Conservation (phyloP, 2,329 filamentous ascomycete genomes). For the Aureobasidium leucospermi region DNA sequence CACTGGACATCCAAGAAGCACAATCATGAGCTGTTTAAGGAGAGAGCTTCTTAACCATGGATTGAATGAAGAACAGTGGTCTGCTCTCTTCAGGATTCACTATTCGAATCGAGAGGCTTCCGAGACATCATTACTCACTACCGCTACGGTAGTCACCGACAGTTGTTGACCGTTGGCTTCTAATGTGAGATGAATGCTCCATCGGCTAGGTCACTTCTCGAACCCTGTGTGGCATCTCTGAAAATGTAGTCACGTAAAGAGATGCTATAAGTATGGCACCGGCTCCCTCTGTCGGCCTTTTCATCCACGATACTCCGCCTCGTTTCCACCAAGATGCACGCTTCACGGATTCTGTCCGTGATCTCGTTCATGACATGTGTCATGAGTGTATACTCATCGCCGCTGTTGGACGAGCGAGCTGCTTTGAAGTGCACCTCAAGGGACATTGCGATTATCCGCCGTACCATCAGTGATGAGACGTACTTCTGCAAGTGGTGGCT, state of each 20-base stretch:
- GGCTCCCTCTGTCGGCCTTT: not conserved
- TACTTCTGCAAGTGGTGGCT: not conserved
- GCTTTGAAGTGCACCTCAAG: not conserved
- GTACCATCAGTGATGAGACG: not conserved
- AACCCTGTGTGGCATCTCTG: not conserved
- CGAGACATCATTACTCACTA: not conserved
- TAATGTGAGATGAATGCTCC: not conserved
- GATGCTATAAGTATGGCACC: not conserved
- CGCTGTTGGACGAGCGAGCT: not conserved
- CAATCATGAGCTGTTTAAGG: too few relatives aligned
- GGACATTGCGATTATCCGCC: not conserved
- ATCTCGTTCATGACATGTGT: not conserved
- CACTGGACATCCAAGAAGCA: not conserved
- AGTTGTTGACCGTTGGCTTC: not conserved
- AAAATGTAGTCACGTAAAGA: not conserved
- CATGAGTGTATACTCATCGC: not conserved
- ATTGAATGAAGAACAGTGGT: too few relatives aligned
- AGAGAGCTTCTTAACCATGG: not conserved
- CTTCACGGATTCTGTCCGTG: not conserved
- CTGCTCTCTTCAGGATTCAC: not conserved
- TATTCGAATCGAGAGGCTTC: not conserved
- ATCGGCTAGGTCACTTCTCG: not conserved
- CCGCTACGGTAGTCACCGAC: not conserved
- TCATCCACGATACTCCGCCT: not conserved
- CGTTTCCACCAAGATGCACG: not conserved